phyloP scores from a whole-genome alignment of 371 early-diverging fungal species.

The Mortierella sp. region DNA sequence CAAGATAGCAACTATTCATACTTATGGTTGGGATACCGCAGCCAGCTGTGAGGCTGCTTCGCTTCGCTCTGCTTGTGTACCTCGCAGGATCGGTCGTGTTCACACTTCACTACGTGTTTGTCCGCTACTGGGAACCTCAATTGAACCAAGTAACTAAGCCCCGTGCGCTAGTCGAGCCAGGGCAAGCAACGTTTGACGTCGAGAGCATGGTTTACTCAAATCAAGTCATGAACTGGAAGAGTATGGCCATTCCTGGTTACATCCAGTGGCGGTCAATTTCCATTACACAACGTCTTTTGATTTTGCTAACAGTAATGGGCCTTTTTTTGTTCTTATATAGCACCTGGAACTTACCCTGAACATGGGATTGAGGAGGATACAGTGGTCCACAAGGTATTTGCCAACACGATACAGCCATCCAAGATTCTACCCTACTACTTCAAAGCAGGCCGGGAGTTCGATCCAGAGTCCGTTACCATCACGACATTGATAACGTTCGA shows the following conservation, averaged over 20 bases:
- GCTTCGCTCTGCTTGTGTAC: constrained; percentile 44
- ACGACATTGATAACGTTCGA: constrained; percentile 66
- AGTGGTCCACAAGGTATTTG: constrained; percentile 65
- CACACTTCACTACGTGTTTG: constrained; percentile 25
- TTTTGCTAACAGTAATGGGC: too few relatives aligned
- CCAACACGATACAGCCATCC: constrained; percentile 74
- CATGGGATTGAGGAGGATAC: constrained; percentile 38
- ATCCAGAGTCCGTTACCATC: constrained; percentile 63
- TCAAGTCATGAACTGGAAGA: constrained; percentile 43
- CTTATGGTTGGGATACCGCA: constrained; percentile 29
- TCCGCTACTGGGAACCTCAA: constrained; percentile 19
- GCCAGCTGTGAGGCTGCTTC: constrained; percentile 23
- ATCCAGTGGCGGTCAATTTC: too few relatives aligned
- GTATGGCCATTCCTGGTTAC: constrained; percentile 13
- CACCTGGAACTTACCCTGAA: constrained; percentile 11
- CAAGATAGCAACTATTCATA: not conserved
- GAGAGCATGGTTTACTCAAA: constrained; percentile 36
- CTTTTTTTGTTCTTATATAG: not conserved
- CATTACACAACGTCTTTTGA: too few relatives aligned
- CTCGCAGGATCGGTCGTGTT: constrained; percentile 47
- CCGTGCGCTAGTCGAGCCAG: constrained; percentile 28
- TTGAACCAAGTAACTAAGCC: not conserved
- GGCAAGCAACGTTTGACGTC: constrained; percentile 47
- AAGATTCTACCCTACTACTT: constrained; percentile 74
- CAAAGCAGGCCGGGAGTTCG: constrained; percentile 60